phyloP scores from a whole-genome alignment of 2,329 filamentous ascomycete species.

The Chaetomium strumarium region DNA sequence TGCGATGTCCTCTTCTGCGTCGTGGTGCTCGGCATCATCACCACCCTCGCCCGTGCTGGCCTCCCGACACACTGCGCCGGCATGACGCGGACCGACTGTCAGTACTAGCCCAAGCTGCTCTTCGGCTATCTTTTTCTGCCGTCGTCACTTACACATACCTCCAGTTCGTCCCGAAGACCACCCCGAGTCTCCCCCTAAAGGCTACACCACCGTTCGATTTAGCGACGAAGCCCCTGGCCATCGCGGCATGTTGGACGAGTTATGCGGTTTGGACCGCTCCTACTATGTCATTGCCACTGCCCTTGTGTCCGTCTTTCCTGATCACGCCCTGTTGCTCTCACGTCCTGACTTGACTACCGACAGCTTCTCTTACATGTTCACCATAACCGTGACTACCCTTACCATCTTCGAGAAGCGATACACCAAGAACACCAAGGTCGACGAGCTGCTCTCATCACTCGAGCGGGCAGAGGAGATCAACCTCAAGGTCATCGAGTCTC shows the following conservation, averaged over 20 bases:
- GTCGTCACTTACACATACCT: slow-evolving; percentile 3
- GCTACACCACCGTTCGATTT: slow-evolving; percentile 30
- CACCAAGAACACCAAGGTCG: slow-evolving; percentile 23
- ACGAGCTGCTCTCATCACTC: slow-evolving; percentile 24
- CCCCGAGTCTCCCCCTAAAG: slow-evolving; percentile 3
- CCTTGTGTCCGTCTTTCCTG: slow-evolving; percentile 26
- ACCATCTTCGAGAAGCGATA: slow-evolving; percentile 29
- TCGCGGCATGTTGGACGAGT: slow-evolving; percentile 28
- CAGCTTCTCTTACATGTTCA: slow-evolving; percentile 21
- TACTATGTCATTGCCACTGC: slow-evolving; percentile 29
- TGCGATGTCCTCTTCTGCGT: slow-evolving; percentile 30
- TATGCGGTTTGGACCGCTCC: slow-evolving; percentile 29
- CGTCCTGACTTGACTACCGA: not conserved
- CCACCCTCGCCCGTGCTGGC: slow-evolving; percentile 30
- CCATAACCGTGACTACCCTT: slow-evolving; percentile 16
- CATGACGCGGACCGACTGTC: slow-evolving; percentile 25
- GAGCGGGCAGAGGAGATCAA: slow-evolving; percentile 24
- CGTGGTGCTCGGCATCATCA: slow-evolving; percentile 30
- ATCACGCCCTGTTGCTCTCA: not conserved
- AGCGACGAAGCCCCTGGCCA: slow-evolving; percentile 24
- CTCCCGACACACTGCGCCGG: slow-evolving; percentile 32
- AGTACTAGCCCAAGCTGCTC: slow-evolving; percentile 1
- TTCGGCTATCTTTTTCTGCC: not conserved
- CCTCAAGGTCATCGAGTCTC: slow-evolving; percentile 19
- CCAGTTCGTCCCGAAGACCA: slow-evolving; percentile 3